phyloP scores from a whole-genome alignment of 805 yeast species.

The Monosporozyma yasuniensis region DNA sequence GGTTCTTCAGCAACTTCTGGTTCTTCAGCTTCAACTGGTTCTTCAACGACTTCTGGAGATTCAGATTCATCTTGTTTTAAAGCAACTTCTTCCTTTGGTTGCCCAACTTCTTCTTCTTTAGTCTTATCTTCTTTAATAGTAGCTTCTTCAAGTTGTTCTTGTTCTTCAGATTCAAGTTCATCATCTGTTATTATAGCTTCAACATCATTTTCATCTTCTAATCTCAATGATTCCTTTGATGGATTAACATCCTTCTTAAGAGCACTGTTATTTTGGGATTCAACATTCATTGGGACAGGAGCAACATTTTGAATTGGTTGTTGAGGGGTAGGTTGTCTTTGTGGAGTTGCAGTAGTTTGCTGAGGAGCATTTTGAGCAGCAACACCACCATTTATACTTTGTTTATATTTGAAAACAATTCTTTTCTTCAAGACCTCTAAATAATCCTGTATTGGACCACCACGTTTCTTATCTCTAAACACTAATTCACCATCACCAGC shows the following conservation, averaged over 20 bases:
- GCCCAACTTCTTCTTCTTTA: conserved; percentile 3
- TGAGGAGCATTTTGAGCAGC: neutral
- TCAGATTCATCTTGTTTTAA: conserved; percentile 3
- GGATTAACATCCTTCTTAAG: neutral
- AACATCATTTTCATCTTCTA: conserved; percentile 6
- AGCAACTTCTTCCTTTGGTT: neutral
- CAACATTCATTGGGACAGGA: neutral
- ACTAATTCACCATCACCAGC: conserved; percentile 69
- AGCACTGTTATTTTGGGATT: neutral
- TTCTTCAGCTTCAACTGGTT: conserved; percentile 6
- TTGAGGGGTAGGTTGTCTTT: neutral
- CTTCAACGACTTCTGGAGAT: conserved; percentile 5
- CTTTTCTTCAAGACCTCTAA: conserved; percentile 34
- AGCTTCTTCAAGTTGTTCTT: conserved; percentile 7
- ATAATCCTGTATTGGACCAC: conserved; percentile 38
- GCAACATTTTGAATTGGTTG: neutral
- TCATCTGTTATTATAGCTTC: conserved; percentile 9
- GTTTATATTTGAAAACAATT: conserved; percentile 15
- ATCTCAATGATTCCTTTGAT: neutral
- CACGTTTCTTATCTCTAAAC: conserved; percentile 50
- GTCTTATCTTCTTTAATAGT: neutral
- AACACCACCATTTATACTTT: neutral
- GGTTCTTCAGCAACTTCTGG: conserved; percentile 4
- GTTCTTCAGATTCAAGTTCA: conserved; percentile 4
- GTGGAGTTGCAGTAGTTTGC: neutral